Evolutionary conservation across 1,284 basidiomycete genomes (phyloP).

Genomic region (Rhodotorula sp.): DNA sequence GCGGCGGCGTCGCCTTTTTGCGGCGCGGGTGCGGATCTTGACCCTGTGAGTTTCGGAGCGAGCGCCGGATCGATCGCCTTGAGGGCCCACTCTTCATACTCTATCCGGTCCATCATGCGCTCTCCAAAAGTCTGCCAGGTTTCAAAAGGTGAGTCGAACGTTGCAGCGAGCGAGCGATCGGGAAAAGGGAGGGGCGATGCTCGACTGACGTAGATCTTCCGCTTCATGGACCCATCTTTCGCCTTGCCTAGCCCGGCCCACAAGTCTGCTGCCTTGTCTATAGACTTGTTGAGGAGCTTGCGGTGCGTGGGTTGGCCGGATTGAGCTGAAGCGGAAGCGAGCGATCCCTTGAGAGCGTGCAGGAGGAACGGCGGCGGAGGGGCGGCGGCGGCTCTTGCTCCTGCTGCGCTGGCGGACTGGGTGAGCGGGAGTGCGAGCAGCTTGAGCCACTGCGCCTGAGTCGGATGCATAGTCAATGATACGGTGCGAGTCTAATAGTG

Average conservation of each 20-base stretch:
- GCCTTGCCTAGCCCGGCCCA: slow-evolving; percentile 42
- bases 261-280: slow-evolving; percentile 40
- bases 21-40: neutral
- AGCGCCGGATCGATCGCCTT: slow-evolving; percentile 44
- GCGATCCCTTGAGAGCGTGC: slow-evolving; percentile 26
- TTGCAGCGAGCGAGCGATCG: neutral
- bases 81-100: slow-evolving; percentile 46
- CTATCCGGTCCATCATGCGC: slow-evolving; percentile 43
- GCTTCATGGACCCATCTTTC: slow-evolving; percentile 39
- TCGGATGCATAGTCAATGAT: slow-evolving; percentile 2
- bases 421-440: slow-evolving; percentile 38
- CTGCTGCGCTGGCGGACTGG: neutral
- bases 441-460: slow-evolving; percentile 11
- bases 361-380: slow-evolving; percentile 30
- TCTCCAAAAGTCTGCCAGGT: slow-evolving; percentile 39
- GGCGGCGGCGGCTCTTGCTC: neutral
- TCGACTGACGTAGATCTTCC: slow-evolving; percentile 36
- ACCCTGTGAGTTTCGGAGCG: slow-evolving; percentile 32
- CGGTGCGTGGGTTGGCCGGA: neutral
- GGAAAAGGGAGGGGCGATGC: neutral
- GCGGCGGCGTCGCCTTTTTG: slow-evolving; percentile 3
- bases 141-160: no score
- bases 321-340: neutral
- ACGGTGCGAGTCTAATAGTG: neutral
- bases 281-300: slow-evolving; percentile 21